Percentiles rank a stretch among this genome's conserved stretches.
Evolutionary conservation across 2,329 filamentous ascomycete species (phyloP).

Genomic region (Phaeomoniella chlamydospora): DNA sequence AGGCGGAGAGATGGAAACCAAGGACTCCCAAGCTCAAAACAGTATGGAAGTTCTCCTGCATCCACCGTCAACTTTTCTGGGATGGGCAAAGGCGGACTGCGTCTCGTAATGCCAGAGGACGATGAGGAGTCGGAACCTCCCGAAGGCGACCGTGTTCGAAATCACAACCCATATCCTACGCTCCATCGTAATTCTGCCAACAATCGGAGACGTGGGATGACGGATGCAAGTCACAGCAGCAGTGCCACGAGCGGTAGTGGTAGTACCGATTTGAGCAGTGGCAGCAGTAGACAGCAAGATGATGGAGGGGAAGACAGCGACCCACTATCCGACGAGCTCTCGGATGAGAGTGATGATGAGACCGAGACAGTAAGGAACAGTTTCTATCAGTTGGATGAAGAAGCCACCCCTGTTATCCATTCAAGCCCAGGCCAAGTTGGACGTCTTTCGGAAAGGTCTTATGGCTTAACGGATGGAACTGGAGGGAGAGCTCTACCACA

Average conservation of each 20-base stretch:
- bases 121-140: neutral
- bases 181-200: neutral
- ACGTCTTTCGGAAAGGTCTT: neutral
- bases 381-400: neutral
- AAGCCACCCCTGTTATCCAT: neutral
- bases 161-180: neutral
- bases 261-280: neutral
- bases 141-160: neutral
- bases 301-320: neutral
- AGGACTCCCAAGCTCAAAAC: no score
- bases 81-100: neutral
- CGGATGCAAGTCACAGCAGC: neutral
- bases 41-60: neutral
- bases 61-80: neutral
- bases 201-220: neutral
- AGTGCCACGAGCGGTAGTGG: neutral
- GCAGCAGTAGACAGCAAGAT: neutral
- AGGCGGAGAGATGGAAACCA: neutral
- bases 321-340: neutral
- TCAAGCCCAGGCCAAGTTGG: neutral
- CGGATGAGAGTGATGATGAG: neutral
- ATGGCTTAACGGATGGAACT: neutral
- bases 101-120: neutral
- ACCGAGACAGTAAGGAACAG: neutral
- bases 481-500: neutral